Conservation (phyloP, 2,329 filamentous ascomycete genomes). For the Epichloe elymi region DNA sequence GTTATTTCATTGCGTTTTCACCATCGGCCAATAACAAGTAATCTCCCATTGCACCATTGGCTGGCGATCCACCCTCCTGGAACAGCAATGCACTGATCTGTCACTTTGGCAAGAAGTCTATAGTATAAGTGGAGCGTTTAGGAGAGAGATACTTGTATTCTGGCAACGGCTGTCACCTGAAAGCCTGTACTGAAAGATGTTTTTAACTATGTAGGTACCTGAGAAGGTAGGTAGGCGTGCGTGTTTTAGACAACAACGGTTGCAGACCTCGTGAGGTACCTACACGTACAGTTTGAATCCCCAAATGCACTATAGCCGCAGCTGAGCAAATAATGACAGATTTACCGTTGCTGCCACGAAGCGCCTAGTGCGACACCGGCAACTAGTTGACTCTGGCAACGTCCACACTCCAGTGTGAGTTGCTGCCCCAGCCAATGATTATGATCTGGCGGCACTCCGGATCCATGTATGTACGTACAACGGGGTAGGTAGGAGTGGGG, state of each 20-base stretch:
- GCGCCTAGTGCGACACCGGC: not conserved
- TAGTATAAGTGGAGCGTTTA: not conserved
- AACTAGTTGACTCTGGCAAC: not conserved
- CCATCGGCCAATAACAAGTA: not conserved
- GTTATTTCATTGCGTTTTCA: not conserved
- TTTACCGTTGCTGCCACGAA: not conserved
- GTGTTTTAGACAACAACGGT: not conserved
- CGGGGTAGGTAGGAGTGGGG: not conserved
- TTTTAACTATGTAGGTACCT: no score
- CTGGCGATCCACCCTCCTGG: not conserved
- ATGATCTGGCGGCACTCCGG: constrained; percentile 1
- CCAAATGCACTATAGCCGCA: no score
- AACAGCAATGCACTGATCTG: not conserved
- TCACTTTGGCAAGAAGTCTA: not conserved
- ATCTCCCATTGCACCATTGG: not conserved
- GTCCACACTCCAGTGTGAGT: not conserved
- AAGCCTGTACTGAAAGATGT: no score
- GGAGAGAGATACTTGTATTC: not conserved
- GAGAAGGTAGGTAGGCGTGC: no score
- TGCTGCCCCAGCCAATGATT: not conserved
- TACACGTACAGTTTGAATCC: not conserved
- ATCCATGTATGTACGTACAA: not conserved
- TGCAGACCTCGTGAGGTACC: not conserved
- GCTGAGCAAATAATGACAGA: no score
- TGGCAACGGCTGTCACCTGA: not conserved